These are phyloP conservation scores for Colletotrichum camelliae DNA, from an alignment of 2,329 filamentous ascomycete genomes.

Conservation along the genomic window DNA sequence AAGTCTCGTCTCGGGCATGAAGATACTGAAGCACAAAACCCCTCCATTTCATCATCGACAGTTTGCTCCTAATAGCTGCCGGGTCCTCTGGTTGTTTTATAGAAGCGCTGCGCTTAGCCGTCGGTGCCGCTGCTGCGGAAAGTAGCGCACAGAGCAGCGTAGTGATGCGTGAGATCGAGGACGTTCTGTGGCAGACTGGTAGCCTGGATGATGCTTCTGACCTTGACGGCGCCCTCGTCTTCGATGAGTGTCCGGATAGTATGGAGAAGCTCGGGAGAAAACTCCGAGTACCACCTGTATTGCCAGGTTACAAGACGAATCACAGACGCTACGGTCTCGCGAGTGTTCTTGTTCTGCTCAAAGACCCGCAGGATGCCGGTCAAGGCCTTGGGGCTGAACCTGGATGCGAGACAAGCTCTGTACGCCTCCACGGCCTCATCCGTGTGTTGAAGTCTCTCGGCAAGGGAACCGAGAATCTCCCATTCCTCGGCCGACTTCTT, in stretches of 20 bases:
- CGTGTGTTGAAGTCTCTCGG: constrained; percentile 88
- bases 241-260: constrained; percentile 93
- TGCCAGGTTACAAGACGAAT: constrained; percentile 97
- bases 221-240: constrained; percentile 96
- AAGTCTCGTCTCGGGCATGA: not conserved
- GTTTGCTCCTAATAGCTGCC: not conserved
- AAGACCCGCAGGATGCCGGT: constrained; percentile 82
- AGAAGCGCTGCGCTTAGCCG: constrained; percentile 54
- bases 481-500: constrained; percentile 97
- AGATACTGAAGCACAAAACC: not conserved
- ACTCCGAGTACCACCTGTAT: constrained; percentile 99
- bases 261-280: constrained; percentile 88
- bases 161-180: constrained; percentile 93
- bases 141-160: constrained; percentile 90
- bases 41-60: not conserved
- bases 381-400: constrained; percentile 93
- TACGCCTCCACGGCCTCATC: constrained; percentile 95
- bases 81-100: not conserved
- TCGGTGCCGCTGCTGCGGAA: constrained; percentile 95
- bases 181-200: constrained; percentile 93
- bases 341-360: constrained; percentile 77
- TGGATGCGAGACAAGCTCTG: constrained; percentile 81
- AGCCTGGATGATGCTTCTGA: constrained; percentile 95
- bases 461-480: constrained; percentile 94
- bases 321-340: constrained; percentile 82